Evolutionary conservation across 371 early-diverging fungal species (phyloP), one percentile per base, ranked within the genome.

Genomic region (Mucor plumbeus): DNA sequence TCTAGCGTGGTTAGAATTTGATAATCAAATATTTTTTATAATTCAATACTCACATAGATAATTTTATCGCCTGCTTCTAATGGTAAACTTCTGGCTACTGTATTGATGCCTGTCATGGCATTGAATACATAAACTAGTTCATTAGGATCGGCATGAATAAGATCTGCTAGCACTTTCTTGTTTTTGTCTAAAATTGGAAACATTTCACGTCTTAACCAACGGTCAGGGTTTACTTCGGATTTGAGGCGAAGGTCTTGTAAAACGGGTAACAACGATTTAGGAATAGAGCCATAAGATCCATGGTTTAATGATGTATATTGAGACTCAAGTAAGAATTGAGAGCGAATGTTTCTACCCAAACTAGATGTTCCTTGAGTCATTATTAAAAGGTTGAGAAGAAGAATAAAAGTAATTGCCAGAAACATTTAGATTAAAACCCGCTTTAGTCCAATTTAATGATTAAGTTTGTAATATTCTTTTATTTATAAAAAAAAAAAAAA

Each of bases 61-160:
- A 85, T 71, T 15, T 78, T 78, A 57, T 85, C 85, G 1, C 85
- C 83, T 10, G 74, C 70, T 10, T 56, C 63, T 59, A 85, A 77
- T 8, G 74, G 74, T 14, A 81, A 57, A 56, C 83, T 83, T 50
- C 85, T 73, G 14, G 79, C 67, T 26, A 85, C 63, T 19, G 79
- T 68, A 58, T 77, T 83, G 39, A 79, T 64, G 9, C 78, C 85
- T 13, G 68, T 68, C 44, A 78, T 76, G 1, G 85, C 76, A 66
- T 84, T 84, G 10, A 68, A 63, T 11, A 76, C 79, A 34, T 80
- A 67, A 0, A 70, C 79, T 14, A 84, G 59, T 31, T 84, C 82
- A 11, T 79, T 72, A 14, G 68, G 65, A 36, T 81, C 74, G 13
- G 72, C 77, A 63, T 79, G 59, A 61, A 84, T 59, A 8, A 81